A percentile compares a stretch with the other conserved stretches of the same genome.
Evolutionary conservation across 106 monocot species (phyloP).

Genomic region (Platanthera guangdongensis): DNA sequence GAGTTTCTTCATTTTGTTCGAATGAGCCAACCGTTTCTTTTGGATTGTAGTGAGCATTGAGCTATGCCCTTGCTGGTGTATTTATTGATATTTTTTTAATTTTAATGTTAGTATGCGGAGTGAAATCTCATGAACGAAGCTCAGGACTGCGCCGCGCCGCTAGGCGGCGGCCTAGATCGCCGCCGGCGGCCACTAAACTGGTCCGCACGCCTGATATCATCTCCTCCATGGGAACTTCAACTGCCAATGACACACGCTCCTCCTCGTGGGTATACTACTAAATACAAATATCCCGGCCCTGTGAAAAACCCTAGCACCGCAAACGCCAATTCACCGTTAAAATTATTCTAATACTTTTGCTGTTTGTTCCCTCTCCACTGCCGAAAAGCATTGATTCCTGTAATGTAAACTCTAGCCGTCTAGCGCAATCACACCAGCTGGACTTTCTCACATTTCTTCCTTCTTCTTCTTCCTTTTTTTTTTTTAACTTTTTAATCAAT

Average conservation of each 20-base stretch:
- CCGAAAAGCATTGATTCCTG: slow-evolving; percentile 22
- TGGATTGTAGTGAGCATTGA: too few relatives aligned
- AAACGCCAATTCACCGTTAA: slow-evolving; percentile 1
- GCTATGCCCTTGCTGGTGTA: too few relatives aligned
- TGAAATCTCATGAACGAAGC: not conserved
- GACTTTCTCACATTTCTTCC: not conserved
- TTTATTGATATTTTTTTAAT: too few relatives aligned
- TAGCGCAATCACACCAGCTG: slow-evolving; percentile 8
- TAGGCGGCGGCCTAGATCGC: not conserved
- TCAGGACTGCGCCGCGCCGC: not conserved
- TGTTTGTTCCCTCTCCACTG: slow-evolving; percentile 22
- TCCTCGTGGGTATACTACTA: not conserved
- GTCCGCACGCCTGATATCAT: not conserved
- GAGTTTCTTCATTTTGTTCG: too few relatives aligned
- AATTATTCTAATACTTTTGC: slow-evolving; percentile 15
- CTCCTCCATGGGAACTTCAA: not conserved
- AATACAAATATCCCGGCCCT: not conserved
- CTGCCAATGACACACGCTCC: not conserved
- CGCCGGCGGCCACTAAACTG: not conserved
- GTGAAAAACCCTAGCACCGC: not conserved
- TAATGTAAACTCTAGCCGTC: slow-evolving; percentile 10
- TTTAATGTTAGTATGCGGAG: too few relatives aligned
- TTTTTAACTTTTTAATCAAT: not conserved
- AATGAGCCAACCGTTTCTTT: too few relatives aligned
- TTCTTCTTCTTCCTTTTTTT: not conserved